Base-by-base conservation (phyloP, 495 filamentous ascomycete genomes). In the Xylaria sp. region DNA sequence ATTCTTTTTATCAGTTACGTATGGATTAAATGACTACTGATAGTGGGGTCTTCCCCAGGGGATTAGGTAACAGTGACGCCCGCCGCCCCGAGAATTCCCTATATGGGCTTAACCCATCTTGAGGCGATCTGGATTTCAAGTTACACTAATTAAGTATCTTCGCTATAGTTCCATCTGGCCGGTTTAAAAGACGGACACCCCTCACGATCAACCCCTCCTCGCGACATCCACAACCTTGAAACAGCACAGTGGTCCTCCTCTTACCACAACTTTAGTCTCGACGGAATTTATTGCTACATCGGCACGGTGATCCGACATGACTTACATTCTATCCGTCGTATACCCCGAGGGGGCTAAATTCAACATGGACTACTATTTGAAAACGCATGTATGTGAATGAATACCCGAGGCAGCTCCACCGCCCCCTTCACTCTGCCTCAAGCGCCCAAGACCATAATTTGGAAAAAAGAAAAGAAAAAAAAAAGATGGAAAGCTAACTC, bases 291-390 rank as follows among this genome's bases (percentile, higher is more conserved):
- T 29, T 29, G 17, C 37, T 26, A 6, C 11, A 19, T 26, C n/a
- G 14, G 19, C 58, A 61, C 58, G n/a, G 17, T n/a, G 1, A 61
- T 33, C 15, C 37, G 31, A 44, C 19, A 69, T 69, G 67, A 48
- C 67, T 33, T 69, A 59, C 61, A 52, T 55, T 35, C n/a, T 62
- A 14, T 68, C 59, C 15, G 69, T 75, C 3, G 69, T 70, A 9
- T 77, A 72, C 62, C 41, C 71, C 7, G 41, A 40, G 17, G 71
- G 64, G 57, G 19, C 26, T 57, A 73, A 67, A 26, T 77, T 77
- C 67, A 71, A 77, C 67, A 63, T 74, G 73, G 76, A 75, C 33
- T 77, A 77, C 63, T 77, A 77, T 9, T 35, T 77, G 44, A 21
- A 64, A 0, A 58, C 17, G 2, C 75, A 77, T 67, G 67, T 69